Percentiles rank a stretch among this genome's conserved stretches.
Evolutionary conservation across 306 rosid species (phyloP).

Genomic region (Medicago ruthenica): DNA sequence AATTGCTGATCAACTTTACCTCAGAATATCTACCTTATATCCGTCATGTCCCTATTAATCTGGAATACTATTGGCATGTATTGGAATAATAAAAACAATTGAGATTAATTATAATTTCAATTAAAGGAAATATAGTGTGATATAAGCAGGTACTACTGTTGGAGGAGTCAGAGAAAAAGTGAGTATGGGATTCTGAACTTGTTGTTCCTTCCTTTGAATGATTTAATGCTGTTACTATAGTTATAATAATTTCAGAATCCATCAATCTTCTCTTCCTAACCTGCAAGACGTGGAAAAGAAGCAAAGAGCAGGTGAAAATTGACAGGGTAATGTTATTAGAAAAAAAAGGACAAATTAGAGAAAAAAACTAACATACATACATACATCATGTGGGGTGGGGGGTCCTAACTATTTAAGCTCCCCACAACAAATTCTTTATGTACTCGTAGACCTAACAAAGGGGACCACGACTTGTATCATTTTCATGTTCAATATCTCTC

Average conservation of each 20-base stretch:
- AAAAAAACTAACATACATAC: too few relatives aligned
- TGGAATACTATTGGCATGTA: neutral
- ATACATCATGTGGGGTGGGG: constrained; percentile 54
- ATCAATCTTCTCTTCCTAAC: constrained; percentile 56
- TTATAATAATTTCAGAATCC: constrained; percentile 58
- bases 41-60: constrained; percentile 45
- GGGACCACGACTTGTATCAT: constrained; percentile 20
- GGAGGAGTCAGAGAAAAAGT: constrained; percentile 45
- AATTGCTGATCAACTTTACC: constrained; percentile 52
- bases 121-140: neutral
- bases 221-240: constrained; percentile 32
- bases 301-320: constrained; percentile 66
- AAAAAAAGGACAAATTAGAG: constrained; percentile 55
- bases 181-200: constrained; percentile 53
- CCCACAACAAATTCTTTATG: constrained; percentile 56
- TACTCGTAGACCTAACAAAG: constrained; percentile 41
- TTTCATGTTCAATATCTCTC: constrained; percentile 28
- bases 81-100: neutral
- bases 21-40: constrained; percentile 49
- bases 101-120: neutral
- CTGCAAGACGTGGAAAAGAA: constrained; percentile 76
- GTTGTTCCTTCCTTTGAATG: constrained; percentile 46
- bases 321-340: constrained; percentile 49
- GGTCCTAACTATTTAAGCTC: constrained; percentile 53
- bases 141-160: constrained; percentile 33